phyloP scores from a whole-genome alignment of 805 yeast species.

The Candida silvicultrix region DNA sequence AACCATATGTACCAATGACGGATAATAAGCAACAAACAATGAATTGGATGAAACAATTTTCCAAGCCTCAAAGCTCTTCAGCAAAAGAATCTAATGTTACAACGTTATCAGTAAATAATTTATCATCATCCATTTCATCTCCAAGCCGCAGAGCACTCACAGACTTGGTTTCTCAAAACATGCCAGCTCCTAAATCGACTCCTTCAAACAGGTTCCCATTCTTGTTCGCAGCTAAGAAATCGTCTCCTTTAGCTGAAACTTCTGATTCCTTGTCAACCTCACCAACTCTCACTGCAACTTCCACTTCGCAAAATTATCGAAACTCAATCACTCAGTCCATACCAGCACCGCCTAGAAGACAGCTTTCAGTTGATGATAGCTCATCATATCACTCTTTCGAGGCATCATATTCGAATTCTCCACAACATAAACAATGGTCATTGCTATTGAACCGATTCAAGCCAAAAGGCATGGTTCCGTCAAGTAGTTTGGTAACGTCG shows the following conservation, averaged over 20 bases:
- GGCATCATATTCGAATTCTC: not conserved
- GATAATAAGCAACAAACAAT: conserved; percentile 19
- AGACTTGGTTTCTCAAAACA: conserved; percentile 7
- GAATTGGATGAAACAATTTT: conserved; percentile 20
- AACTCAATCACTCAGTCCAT: not conserved
- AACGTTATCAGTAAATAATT: conserved; percentile 3
- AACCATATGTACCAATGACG: conserved; percentile 12
- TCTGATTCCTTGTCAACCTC: not conserved
- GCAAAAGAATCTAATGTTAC: conserved; percentile 1
- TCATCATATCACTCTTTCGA: conserved; percentile 1
- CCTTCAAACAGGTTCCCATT: not conserved
- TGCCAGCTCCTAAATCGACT: not conserved
- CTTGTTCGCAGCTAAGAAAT: not conserved
- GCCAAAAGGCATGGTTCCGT: conserved; percentile 6
- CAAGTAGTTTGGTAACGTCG: conserved; percentile 12
- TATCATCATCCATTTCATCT: not conserved
- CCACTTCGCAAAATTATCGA: not conserved
- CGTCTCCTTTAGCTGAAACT: not conserved
- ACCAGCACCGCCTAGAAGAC: not conserved
- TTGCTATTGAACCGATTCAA: conserved; percentile 8
- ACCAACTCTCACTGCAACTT: not conserved
- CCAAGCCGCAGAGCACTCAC: conserved; percentile 7
- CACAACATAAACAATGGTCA: conserved; percentile 11
- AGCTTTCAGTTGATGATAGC: not conserved
- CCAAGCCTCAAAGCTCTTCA: conserved; percentile 1